phyloP scores from a whole-genome alignment of 2,329 filamentous ascomycete species.

The Davidsoniella virescens region DNA sequence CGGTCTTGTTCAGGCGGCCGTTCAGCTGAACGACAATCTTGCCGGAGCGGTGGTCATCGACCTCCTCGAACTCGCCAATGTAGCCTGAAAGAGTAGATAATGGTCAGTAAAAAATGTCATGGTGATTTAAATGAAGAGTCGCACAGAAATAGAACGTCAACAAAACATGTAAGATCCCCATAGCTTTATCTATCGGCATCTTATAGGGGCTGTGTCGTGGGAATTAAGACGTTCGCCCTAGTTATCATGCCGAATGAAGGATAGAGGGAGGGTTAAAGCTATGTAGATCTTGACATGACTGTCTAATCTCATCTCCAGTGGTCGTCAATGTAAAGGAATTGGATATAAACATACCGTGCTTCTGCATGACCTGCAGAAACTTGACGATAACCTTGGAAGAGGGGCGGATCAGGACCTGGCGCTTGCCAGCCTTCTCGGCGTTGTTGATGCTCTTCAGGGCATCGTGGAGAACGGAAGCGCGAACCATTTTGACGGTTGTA shows the following conservation, averaged over 20 bases:
- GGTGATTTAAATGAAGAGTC: slow-evolving; percentile 84
- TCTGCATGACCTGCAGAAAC: slow-evolving; percentile 98
- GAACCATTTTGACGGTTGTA: slow-evolving; percentile 79
- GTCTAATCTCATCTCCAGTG: neutral
- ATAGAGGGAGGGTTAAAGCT: slow-evolving; percentile 7
- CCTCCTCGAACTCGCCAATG: slow-evolving; percentile 99
- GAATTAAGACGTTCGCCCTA: slow-evolving; percentile 74
- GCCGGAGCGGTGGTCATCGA: slow-evolving; percentile 98
- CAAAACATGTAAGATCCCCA: slow-evolving; percentile 97
- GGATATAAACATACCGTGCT: slow-evolving; percentile 65
- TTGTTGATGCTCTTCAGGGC: slow-evolving; percentile 99
- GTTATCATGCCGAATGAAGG: slow-evolving; percentile 91
- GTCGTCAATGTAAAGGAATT: neutral
- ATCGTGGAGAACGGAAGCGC: slow-evolving; percentile 99
- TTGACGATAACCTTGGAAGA: slow-evolving; percentile 99
- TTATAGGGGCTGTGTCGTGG: slow-evolving; percentile 99
- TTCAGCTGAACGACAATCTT: slow-evolving; percentile 99
- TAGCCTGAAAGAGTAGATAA: slow-evolving; percentile 46
- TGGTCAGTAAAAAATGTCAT: slow-evolving; percentile 58
- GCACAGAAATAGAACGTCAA: slow-evolving; percentile 45
- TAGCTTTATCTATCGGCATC: slow-evolving; percentile 84
- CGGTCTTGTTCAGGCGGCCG: slow-evolving; percentile 69
- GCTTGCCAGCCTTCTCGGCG: slow-evolving; percentile 99
- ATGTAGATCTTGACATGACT: neutral
- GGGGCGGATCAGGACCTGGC: slow-evolving; percentile 95